Evolutionary conservation across 371 early-diverging fungal species (phyloP).

Genomic region (Conidiobolus incongruus): DNA sequence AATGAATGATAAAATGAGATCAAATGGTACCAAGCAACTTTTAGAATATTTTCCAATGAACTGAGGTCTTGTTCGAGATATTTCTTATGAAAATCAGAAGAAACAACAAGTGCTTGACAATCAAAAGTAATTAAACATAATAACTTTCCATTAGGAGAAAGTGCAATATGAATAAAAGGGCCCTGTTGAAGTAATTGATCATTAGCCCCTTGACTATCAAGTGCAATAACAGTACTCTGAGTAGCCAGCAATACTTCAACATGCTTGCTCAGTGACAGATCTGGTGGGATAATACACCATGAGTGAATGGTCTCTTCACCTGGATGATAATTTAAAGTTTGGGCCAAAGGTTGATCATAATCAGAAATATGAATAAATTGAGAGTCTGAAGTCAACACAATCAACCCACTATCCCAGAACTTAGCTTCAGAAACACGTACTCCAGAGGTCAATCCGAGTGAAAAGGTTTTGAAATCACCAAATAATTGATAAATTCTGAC

Average conservation of each 20-base stretch:
- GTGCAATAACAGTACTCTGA: constrained; percentile 46
- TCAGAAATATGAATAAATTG: constrained; percentile 61
- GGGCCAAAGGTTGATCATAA: constrained; percentile 65
- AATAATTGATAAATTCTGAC: constrained; percentile 58
- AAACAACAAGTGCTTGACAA: constrained; percentile 79
- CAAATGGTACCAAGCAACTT: background rate
- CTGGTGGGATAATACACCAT: constrained; percentile 84
- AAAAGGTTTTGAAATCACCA: constrained; percentile 57
- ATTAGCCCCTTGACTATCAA: constrained; percentile 55
- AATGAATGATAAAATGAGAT: background rate
- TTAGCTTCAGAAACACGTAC: constrained; percentile 56
- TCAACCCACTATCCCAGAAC: constrained; percentile 72
- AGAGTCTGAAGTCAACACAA: constrained; percentile 64
- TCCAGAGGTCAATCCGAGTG: constrained; percentile 62
- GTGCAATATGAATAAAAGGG: constrained; percentile 65
- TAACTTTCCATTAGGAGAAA: constrained; percentile 85
- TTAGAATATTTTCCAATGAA: background rate
- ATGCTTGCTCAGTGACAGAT: constrained; percentile 62
- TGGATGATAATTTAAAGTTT: constrained; percentile 21
- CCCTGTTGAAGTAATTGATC: constrained; percentile 79
- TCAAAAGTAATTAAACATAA: constrained; percentile 60
- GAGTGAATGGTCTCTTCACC: constrained; percentile 35
- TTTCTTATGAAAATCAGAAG: constrained; percentile 82
- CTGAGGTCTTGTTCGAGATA: constrained; percentile 46
- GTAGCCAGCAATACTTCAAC: constrained; percentile 71